phyloP scores from a whole-genome alignment of 139 green algal genomes.

The Deuterostichococcus epilithicus region DNA sequence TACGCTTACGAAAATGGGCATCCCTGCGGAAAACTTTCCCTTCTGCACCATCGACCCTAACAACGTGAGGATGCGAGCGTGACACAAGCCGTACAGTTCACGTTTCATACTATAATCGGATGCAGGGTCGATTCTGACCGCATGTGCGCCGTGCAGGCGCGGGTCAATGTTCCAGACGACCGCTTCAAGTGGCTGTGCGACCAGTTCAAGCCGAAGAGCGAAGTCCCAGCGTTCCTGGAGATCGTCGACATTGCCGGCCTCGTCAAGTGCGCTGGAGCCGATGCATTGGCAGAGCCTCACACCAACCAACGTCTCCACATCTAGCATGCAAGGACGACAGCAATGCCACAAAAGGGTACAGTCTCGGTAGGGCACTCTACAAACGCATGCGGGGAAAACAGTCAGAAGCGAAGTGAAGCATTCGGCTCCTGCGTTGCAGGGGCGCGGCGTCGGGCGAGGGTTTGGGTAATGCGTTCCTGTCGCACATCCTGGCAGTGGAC shows the following conservation, averaged over 20 bases:
- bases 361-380: no score
- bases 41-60: slow-evolving; percentile 98
- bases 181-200: slow-evolving; percentile 89
- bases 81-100: no score
- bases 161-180: slow-evolving; percentile 95
- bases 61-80: slow-evolving; percentile 34
- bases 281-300: neutral
- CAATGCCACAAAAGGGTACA: no score
- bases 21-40: slow-evolving; percentile 92
- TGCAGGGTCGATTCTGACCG: no score
- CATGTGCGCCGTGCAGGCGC: slow-evolving; percentile 67
- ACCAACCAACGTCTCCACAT: neutral
- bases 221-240: slow-evolving; percentile 89
- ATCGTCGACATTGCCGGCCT: slow-evolving; percentile 96
- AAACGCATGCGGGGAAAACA: no score
- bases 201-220: slow-evolving; percentile 57
- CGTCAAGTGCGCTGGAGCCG: slow-evolving; percentile 65
- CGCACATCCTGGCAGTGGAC: slow-evolving; percentile 92
- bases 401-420: no score
- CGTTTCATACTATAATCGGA: neutral
- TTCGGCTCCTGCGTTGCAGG: slow-evolving; percentile 37
- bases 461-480: slow-evolving; percentile 97
- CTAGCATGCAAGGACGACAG: no score
- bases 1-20: slow-evolving; percentile 74
- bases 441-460: slow-evolving; percentile 79